Percentiles rank a stretch among this genome's conserved stretches.
These are phyloP conservation scores for Clitopilus hobsonii DNA, from an alignment of 768 basidiomycete genomes.

Conservation along the genomic window DNA sequence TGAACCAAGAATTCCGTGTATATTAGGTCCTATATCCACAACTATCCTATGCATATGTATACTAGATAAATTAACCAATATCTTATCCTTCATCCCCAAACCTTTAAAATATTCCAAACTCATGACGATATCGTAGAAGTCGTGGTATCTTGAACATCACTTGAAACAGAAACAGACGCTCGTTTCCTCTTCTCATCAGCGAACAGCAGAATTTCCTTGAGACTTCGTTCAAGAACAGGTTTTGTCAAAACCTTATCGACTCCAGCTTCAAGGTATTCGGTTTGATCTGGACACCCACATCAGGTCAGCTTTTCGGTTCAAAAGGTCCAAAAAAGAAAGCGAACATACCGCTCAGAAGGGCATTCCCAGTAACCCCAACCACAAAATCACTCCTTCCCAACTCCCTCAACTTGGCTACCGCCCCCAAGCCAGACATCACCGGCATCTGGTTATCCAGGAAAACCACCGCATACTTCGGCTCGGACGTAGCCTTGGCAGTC, in stretches of 20 bases:
- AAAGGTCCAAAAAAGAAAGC: background rate
- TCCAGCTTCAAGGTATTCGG: constrained; percentile 71
- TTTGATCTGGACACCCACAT: constrained; percentile 49
- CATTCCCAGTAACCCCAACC: constrained; percentile 61
- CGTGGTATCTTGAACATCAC: too few relatives aligned
- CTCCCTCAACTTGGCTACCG: constrained; percentile 44
- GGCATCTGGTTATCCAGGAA: constrained; percentile 60
- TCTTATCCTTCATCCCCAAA: too few relatives aligned
- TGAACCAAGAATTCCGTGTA: too few relatives aligned
- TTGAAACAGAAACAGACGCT: too few relatives aligned
- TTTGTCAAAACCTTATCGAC: constrained; percentile 76
- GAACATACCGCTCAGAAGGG: constrained; percentile 41
- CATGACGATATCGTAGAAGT: too few relatives aligned
- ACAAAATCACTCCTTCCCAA: constrained; percentile 56
- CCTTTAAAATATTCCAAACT: too few relatives aligned
- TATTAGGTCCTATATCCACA: too few relatives aligned
- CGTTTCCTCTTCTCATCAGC: constrained; percentile 44
- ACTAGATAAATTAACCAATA: too few relatives aligned
- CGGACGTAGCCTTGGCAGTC: background rate
- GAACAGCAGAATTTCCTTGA: constrained; percentile 36
- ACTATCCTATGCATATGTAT: too few relatives aligned
- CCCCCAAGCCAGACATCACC: constrained; percentile 54
- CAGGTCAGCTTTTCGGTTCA: background rate
- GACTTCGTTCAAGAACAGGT: constrained; percentile 64
- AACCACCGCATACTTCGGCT: constrained; percentile 20